Evolutionary conservation across 1,284 basidiomycete genomes (phyloP), one percentile per base, ranked within the genome.

Genomic region (Calocybe gambosa): DNA sequence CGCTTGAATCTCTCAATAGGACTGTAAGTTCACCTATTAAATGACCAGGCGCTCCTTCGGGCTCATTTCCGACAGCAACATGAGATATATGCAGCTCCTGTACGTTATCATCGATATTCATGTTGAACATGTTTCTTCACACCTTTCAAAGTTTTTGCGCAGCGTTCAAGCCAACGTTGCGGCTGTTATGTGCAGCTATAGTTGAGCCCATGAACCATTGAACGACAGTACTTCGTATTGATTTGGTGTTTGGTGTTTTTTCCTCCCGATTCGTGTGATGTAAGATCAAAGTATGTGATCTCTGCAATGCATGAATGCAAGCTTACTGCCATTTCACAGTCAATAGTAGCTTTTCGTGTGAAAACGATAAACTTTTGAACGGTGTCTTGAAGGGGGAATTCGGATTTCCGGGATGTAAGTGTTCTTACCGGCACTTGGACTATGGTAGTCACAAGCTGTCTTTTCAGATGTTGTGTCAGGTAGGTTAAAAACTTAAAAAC

Each of bases 361-460:
- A 86, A 56, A 87, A 89, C 58, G 71, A 75, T 49, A 72, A 80
- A 58, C 72, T 74, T 4, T 62, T 87, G 50, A 89, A 88, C 59
- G 78, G 77, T n/a, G 67, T 86, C 18, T 64, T 89, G 43, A 89
- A 89, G 66, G 73, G 72, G 15, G 85, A 90, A 62, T 73, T 85
- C 42, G 79, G 78, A 0, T 89, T 86, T 67, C 78, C 80, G 54
- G 85, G 85, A 45, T 84, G 76, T 78, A 54, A 59, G 76, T 63
- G 13, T 21, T 19, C 18, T 34, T 7, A 15, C 12, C 18, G 21
- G 3, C 7, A 3, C 21, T 23, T 23, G 21, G 21, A 3, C 21
- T 39, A 28, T 36, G 28, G 10, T 31, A 12, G 18, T 2, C 0
- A 29, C 28, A 29, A 29, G 10, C 10, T n/a, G 10, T 28, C 33